Percentiles rank a stretch among this genome's conserved stretches.
phyloP scores from a whole-genome alignment of 345 rosid genomes.

The Anacardium occidentale region DNA sequence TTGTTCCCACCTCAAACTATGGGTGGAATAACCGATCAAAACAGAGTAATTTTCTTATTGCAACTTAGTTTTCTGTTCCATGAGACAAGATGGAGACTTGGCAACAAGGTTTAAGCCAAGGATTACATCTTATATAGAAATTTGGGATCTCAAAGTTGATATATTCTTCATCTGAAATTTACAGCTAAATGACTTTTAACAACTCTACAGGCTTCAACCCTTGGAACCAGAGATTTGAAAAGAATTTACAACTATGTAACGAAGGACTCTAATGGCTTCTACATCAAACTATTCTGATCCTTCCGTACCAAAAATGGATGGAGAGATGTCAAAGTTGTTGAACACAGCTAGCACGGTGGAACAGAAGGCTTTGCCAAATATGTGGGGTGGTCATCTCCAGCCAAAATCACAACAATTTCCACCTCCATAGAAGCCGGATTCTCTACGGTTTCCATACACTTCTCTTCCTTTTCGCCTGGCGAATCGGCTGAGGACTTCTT shows the following conservation, averaged over 20 bases:
- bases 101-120: too few relatives aligned
- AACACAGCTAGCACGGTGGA: background rate
- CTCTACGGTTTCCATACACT: background rate
- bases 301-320: background rate
- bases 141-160: too few relatives aligned
- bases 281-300: background rate
- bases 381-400: slow-evolving; percentile 40
- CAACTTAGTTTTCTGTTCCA: too few relatives aligned
- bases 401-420: slow-evolving; percentile 41
- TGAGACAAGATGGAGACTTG: too few relatives aligned
- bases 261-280: background rate
- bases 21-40: too few relatives aligned
- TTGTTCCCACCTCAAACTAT: too few relatives aligned
- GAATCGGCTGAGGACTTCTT: background rate
- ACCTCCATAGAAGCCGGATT: slow-evolving; percentile 18
- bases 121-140: too few relatives aligned
- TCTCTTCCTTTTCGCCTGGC: slow-evolving; percentile 15
- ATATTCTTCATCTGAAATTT: too few relatives aligned
- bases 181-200: background rate
- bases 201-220: background rate
- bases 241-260: background rate
- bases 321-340: background rate
- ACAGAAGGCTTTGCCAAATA: slow-evolving; percentile 32
- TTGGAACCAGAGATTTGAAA: background rate
- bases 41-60: too few relatives aligned